Evolutionary conservation across 257 asterid genomes (phyloP), one percentile per base, ranked within the genome.

Genomic region (Rhazya stricta): DNA sequence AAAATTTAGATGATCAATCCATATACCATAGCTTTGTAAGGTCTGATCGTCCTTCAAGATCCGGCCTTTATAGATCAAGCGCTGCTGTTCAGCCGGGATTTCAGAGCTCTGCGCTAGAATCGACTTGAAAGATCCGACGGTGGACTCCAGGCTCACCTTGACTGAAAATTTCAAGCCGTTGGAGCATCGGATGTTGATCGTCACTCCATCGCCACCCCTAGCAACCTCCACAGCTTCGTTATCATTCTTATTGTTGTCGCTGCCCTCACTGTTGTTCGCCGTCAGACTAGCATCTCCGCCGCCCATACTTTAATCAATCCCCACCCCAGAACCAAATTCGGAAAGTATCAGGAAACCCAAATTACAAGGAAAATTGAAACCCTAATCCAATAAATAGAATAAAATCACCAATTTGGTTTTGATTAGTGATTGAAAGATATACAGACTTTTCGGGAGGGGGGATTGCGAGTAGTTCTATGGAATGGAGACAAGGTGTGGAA

Each of bases 41-140:
- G 91, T 85, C 76, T 87, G 91, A 74, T 89, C 91, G 67, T 87
- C 91, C 82, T 89, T 89, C 72, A 89, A 74, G 82, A 89, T 82
- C 86, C 94, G 87, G 45, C 94, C 94, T 56, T 85, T 87, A 68
- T 89, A 87, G 84, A 87, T 85, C 77, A 87, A 67, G 21, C 90
- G 85, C 82, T 87, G 94, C 77, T 81, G 87, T 51, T 81, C 83
- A n/a, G 83, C 71, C 5, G 91, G 87, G 69, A 89, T 75, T 19
- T 83, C 88, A 71, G 87, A 84, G 25, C 79, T 82, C 86, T 77
- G 80, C 29, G 82, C 84, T 25, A 88, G 75, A 62, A 76, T 39
- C 34, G 86, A 80, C 84, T 86, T 88, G 80, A 88, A 88, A 21
- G 83, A 71, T 79, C 66, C 83, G 53, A 88, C 88, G 29, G 81